A percentile compares a stretch with the other conserved stretches of the same genome.
phyloP scores from a whole-genome alignment of 2,329 filamentous ascomycete species.

The Colletotrichum horii region DNA sequence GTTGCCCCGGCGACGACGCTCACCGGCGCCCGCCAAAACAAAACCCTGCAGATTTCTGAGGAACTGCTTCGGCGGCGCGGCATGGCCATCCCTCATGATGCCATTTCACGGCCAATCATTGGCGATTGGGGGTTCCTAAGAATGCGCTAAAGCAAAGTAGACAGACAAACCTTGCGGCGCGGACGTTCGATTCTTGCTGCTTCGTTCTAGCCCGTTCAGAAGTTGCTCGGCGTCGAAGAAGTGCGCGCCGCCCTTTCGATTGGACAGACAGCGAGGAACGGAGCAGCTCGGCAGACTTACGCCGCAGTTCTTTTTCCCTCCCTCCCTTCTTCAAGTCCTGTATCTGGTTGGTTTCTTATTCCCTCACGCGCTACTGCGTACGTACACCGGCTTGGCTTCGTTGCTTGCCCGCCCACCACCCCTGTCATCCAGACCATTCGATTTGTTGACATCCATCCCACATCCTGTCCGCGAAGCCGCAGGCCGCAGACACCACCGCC shows the following conservation, averaged over 20 bases:
- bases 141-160: neutral
- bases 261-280: neutral
- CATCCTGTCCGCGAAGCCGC: neutral
- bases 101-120: neutral
- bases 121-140: neutral
- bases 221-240: neutral
- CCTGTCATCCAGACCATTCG: slow-evolving; percentile 6
- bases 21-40: slow-evolving; percentile 4
- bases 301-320: neutral
- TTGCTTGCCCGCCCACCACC: neutral
- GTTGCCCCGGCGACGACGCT: neutral
- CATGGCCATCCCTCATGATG: slow-evolving; percentile 1
- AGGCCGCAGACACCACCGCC: neutral
- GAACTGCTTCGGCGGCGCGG: neutral
- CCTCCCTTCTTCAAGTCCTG: neutral
- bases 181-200: neutral
- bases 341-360: neutral
- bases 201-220: neutral
- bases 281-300: neutral
- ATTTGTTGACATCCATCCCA: slow-evolving; percentile 19
- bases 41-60: neutral
- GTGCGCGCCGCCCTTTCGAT: neutral
- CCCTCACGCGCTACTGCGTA: neutral
- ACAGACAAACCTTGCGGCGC: neutral
- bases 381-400: neutral